phyloP scores from a whole-genome alignment of 805 yeast genomes.

The Danielia oregonensis region DNA sequence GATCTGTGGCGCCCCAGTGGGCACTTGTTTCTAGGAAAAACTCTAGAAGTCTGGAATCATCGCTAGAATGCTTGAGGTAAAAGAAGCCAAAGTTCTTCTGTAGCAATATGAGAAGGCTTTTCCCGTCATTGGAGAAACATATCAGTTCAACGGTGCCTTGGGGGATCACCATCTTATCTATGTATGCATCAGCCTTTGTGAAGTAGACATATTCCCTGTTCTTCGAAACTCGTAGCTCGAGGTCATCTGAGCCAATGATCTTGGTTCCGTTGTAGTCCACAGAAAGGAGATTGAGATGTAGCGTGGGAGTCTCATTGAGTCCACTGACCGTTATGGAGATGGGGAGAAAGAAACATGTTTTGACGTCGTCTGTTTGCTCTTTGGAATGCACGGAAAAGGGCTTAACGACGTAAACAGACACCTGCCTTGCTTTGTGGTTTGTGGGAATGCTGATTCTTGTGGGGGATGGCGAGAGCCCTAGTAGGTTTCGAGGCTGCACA shows the following conservation, averaged over 20 bases:
- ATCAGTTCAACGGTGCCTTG: conserved; percentile 6
- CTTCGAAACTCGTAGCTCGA: conserved; percentile 8
- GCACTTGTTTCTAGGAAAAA: conserved; percentile 1
- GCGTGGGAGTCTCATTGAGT: conserved; percentile 9
- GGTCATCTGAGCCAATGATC: conserved; percentile 4
- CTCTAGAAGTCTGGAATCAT: neutral
- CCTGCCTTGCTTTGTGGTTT: conserved; percentile 8
- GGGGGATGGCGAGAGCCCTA: conserved; percentile 6
- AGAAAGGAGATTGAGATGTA: conserved; percentile 5
- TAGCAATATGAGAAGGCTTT: conserved; percentile 8
- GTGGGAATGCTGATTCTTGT: conserved; percentile 13
- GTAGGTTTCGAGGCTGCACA: conserved; percentile 15
- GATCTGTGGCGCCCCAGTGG: conserved; percentile 2
- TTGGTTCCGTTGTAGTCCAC: conserved; percentile 14
- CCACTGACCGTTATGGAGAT: conserved; percentile 11
- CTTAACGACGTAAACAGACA: conserved; percentile 9
- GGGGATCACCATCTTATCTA: conserved; percentile 15
- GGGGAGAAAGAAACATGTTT: conserved; percentile 11
- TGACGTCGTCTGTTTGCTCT: conserved; percentile 9
- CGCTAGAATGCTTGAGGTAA: conserved; percentile 3
- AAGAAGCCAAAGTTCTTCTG: conserved; percentile 14
- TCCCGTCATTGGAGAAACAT: conserved; percentile 7
- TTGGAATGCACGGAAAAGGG: conserved; percentile 9
- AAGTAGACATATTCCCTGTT: conserved; percentile 8
- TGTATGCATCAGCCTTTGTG: conserved; percentile 6